Base-by-base conservation (phyloP, 306 rosid genomes). In the Pterocarpus macrocarpus region DNA sequence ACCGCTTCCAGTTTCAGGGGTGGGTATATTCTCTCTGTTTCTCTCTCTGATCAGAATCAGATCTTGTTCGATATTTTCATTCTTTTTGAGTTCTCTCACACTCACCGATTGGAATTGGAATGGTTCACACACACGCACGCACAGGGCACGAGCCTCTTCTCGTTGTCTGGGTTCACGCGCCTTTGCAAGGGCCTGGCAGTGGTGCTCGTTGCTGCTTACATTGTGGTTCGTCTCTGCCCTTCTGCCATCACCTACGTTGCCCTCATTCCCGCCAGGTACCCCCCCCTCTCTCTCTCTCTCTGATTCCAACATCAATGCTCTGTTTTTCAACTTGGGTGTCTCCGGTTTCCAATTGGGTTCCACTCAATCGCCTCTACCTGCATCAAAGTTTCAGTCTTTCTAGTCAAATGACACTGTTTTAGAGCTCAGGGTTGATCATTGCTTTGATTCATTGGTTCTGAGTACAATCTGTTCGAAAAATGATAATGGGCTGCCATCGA, bases 191-290 rank as follows among this genome's bases (percentile, higher is more conserved):
- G 98, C 33, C 85, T 94, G 0, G 88, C 94, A 0, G 87, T 87
- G 15, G 78, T 92, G 4, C 94, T 94, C 14, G 57, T 94, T n/a
- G 83, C 85, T 41, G 89, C 90, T 12, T 94, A 94, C 94, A 79
- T 91, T 82, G 71, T 91, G 15, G 71, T 94, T 78, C 90, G 87
- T 80, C 44, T 92, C 69, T 86, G 92, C 81, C 98, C 97, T 69
- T 80, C 75, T 7, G 87, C 88, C 43, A 53, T 91, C 74, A 8
- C 77, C 49, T 94, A 92, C 75, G 88, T 94, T 53, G 96, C 98
- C 41, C 98, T 94, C 81, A 92, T 94, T 85, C 98, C 98, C 76
- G 93, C 98, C 85, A 90, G 92, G 97, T 90, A 80, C 69, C 35
- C 4, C 12, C 14, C 13, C 69, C 33, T 5, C 58, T 2, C 58